Evolutionary conservation across 2,329 filamentous ascomycete species (phyloP).

Genomic region (Aureobasidium sp.): DNA sequence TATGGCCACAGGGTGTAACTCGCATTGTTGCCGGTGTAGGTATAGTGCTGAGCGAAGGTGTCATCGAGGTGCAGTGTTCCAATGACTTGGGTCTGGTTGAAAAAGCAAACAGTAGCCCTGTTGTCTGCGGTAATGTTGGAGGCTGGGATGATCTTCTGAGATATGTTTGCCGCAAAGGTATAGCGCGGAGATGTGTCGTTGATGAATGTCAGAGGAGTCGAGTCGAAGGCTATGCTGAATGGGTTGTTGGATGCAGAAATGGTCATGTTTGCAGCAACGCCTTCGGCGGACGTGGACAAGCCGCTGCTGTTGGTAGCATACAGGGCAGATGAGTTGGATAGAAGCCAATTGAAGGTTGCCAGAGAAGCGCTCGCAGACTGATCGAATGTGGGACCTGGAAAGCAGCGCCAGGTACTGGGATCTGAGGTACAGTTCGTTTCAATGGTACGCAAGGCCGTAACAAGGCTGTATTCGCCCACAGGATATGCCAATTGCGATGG

Average conservation of each 20-base stretch:
- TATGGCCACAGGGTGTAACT: conserved; percentile 46
- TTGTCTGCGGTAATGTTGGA: conserved; percentile 35
- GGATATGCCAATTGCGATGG: conserved; percentile 41
- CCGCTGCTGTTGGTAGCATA: conserved; percentile 42
- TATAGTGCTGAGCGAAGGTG: conserved; percentile 15
- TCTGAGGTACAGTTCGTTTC: conserved; percentile 51
- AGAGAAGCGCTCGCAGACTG: conserved; percentile 31
- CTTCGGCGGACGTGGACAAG: conserved; percentile 46
- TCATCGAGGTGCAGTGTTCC: conserved; percentile 46
- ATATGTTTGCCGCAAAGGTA: conserved; percentile 45
- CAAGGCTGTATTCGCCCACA: conserved; percentile 52
- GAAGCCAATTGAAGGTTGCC: conserved; percentile 52
- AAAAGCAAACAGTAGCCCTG: conserved; percentile 47
- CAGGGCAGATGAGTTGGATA: conserved; percentile 33
- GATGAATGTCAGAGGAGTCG: conserved; percentile 41
- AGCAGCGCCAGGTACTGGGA: conserved; percentile 53
- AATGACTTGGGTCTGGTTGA: conserved; percentile 45
- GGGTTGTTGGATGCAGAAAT: conserved; percentile 47
- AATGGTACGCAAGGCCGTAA: conserved; percentile 47
- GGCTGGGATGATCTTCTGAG: conserved; percentile 45
- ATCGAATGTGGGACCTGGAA: conserved; percentile 46
- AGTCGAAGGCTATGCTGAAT: conserved; percentile 48
- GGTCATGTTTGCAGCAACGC: conserved; percentile 26
- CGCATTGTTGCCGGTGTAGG: conserved; percentile 12
- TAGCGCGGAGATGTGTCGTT: conserved; percentile 46